A percentile compares a stretch with the other conserved stretches of the same genome.
phyloP scores from a whole-genome alignment of 2,329 filamentous ascomycete genomes.

The Cryphonectria radicalis region DNA sequence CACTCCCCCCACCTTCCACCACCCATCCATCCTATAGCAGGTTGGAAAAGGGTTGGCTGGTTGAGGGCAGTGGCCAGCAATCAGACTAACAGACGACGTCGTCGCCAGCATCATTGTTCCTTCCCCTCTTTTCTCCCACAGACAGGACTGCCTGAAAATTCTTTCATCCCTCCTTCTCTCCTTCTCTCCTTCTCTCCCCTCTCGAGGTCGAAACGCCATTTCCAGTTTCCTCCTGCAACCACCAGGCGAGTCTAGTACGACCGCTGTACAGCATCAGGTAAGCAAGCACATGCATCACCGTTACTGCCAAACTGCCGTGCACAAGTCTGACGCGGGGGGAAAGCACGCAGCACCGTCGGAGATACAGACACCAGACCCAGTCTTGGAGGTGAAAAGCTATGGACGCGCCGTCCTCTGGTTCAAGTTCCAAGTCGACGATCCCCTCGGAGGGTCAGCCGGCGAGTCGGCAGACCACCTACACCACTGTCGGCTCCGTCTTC shows the following conservation, averaged over 20 bases:
- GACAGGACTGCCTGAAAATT: not conserved
- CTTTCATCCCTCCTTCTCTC: not conserved
- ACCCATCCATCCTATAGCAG: not conserved
- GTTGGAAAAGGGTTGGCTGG: not conserved
- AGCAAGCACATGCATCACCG: not conserved
- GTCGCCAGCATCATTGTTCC: not conserved
- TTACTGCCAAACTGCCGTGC: not conserved
- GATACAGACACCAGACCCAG: not conserved
- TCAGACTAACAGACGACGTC: not conserved
- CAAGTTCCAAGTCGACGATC: constrained; percentile 21
- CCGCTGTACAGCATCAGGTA: not conserved
- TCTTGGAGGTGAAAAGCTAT: not conserved
- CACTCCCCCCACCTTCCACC: too few relatives aligned
- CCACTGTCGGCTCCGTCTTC: constrained; percentile 61
- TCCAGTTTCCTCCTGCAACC: not conserved
- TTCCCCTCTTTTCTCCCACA: not conserved
- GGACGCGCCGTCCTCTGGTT: constrained; percentile 27
- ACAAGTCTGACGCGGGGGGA: not conserved
- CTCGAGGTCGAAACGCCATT: not conserved
- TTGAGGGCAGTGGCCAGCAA: not conserved
- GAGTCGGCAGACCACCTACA: constrained; percentile 50
- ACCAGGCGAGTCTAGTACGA: constrained; percentile 1
- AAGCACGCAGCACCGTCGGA: not conserved
- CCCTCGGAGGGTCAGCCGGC: constrained; percentile 18
- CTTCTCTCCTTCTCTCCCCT: not conserved